These are phyloP conservation scores for Candida xyloterini DNA, from an alignment of 805 yeast species.

Conservation along the genomic window DNA sequence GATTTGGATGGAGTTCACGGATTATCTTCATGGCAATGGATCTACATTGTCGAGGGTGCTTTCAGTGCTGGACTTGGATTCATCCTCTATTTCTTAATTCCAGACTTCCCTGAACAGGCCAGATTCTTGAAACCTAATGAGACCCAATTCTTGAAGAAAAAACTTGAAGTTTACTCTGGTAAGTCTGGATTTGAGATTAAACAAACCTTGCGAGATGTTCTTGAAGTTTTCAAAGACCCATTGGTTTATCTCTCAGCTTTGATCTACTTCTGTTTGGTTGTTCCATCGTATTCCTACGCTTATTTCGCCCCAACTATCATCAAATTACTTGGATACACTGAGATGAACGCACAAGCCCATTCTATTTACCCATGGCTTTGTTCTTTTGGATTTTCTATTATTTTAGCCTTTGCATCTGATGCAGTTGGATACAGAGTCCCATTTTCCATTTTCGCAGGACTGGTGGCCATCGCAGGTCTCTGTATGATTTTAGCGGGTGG, in stretches of 20 bases:
- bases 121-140: slow-evolving; percentile 52
- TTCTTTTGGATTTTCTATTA: slow-evolving; percentile 66
- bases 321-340: slow-evolving; percentile 57
- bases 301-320: slow-evolving; percentile 70
- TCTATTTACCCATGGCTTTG: slow-evolving; percentile 84
- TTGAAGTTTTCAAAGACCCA: slow-evolving; percentile 55
- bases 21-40: slow-evolving; percentile 45
- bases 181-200: slow-evolving; percentile 49
- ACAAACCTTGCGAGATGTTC: slow-evolving; percentile 44
- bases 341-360: slow-evolving; percentile 72
- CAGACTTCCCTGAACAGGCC: slow-evolving; percentile 73
- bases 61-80: slow-evolving; percentile 35
- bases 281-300: slow-evolving; percentile 76
- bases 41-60: slow-evolving; percentile 40
- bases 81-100: slow-evolving; percentile 44
- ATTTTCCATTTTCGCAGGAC: slow-evolving; percentile 33
- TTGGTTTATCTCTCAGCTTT: slow-evolving; percentile 55
- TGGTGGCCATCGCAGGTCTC: slow-evolving; percentile 51
- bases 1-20: slow-evolving; percentile 49
- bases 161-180: slow-evolving; percentile 53
- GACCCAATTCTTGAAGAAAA: slow-evolving; percentile 52
- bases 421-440: slow-evolving; percentile 43
- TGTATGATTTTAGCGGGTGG: slow-evolving; percentile 50
- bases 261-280: slow-evolving; percentile 60
- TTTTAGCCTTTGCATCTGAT: slow-evolving; percentile 65